These are phyloP conservation scores for Rachicladosporium sp. DNA, from an alignment of 2,329 filamentous ascomycete species.

Conservation along the genomic window DNA sequence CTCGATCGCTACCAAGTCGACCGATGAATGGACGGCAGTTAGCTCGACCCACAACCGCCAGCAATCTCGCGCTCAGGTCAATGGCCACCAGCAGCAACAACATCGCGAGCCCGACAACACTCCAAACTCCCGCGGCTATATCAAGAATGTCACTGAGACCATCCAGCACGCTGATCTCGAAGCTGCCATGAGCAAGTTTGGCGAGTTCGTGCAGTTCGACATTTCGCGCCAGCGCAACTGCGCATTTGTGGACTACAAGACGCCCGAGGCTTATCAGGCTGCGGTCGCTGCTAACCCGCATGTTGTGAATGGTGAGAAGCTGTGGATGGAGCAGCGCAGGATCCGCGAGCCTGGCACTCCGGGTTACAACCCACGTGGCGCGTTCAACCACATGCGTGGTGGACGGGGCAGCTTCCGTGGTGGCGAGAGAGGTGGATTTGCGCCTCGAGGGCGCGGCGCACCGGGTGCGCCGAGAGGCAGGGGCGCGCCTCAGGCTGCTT, in stretches of 20 bases:
- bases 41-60: slow-evolving; percentile 67
- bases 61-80: slow-evolving; percentile 47
- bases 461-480: too few species aligned
- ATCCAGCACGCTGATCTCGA: slow-evolving; percentile 64
- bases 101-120: slow-evolving; percentile 57
- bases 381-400: too few species aligned
- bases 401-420: too few species aligned
- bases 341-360: slow-evolving; percentile 24
- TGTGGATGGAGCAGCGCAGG: slow-evolving; percentile 81
- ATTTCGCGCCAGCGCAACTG: slow-evolving; percentile 76
- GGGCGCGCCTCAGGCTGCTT: too few species aligned
- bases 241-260: slow-evolving; percentile 89
- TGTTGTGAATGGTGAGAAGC: slow-evolving; percentile 66
- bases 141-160: slow-evolving; percentile 90
- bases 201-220: slow-evolving; percentile 52
- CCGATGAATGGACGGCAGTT: slow-evolving; percentile 81
- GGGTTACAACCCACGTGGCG: too few species aligned
- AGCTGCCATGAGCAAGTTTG: slow-evolving; percentile 56
- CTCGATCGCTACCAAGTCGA: slow-evolving; percentile 34
- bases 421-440: too few species aligned
- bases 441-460: too few species aligned
- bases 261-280: slow-evolving; percentile 65
- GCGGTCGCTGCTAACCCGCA: slow-evolving; percentile 79
- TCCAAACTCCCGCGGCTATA: slow-evolving; percentile 72
- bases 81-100: slow-evolving; percentile 50